Conservation (phyloP, 108 stramenopile genomes). For the Cyclotella choctawhatcheeana region DNA sequence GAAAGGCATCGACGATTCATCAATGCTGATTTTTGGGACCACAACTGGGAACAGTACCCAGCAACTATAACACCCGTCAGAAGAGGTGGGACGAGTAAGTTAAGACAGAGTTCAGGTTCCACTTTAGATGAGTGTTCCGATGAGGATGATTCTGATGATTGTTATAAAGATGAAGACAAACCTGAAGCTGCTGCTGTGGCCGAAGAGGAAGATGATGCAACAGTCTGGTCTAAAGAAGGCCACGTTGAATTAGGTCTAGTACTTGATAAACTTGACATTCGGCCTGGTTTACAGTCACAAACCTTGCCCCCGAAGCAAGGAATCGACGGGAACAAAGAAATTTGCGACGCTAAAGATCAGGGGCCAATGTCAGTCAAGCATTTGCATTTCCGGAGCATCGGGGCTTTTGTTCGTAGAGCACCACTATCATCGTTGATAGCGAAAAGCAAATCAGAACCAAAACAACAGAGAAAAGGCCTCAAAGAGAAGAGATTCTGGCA, state of each 20-base stretch:
- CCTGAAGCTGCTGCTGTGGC: too few relatives aligned
- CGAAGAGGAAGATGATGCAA: slow-evolving; percentile 23
- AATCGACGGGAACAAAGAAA: not conserved
- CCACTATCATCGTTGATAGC: not conserved
- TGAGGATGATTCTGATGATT: slow-evolving; percentile 5
- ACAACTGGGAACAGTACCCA: not conserved
- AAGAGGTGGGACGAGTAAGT: not conserved
- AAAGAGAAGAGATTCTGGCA: slow-evolving; percentile 16
- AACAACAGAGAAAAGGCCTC: not conserved
- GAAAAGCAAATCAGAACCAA: not conserved
- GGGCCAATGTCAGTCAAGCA: slow-evolving; percentile 26
- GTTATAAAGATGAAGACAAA: slow-evolving; percentile 3
- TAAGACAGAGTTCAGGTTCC: not conserved
- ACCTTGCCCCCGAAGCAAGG: not conserved
- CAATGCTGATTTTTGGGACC: not conserved
- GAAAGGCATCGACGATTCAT: slow-evolving; percentile 5
- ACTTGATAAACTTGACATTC: slow-evolving; percentile 34
- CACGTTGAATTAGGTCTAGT: slow-evolving; percentile 40
- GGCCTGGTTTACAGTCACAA: slow-evolving; percentile 23
- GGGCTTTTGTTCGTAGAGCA: slow-evolving; percentile 42
- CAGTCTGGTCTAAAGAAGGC: slow-evolving; percentile 29
- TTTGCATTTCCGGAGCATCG: slow-evolving; percentile 9
- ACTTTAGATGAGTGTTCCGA: not conserved
- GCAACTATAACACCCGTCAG: not conserved
- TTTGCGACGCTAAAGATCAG: not conserved